These are phyloP conservation scores for Neurospora sp. DNA, from an alignment of 495 filamentous ascomycete genomes.

Conservation along the genomic window DNA sequence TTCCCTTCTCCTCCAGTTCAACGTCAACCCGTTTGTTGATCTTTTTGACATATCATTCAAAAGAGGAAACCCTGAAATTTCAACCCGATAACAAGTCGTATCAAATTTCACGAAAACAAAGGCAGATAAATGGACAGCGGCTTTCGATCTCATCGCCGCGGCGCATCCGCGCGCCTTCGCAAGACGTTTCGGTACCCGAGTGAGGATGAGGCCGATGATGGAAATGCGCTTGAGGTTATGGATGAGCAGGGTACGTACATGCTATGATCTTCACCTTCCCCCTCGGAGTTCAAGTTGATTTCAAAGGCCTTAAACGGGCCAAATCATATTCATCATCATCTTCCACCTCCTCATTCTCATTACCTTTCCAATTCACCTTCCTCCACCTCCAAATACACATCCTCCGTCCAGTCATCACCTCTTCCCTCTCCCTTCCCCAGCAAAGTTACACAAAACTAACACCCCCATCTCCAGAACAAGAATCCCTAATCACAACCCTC, in stretches of 20 bases:
- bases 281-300: too few relatives aligned
- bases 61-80: too few relatives aligned
- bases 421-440: not conserved
- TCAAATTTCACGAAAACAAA: too few relatives aligned
- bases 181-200: constrained; percentile 54
- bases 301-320: too few relatives aligned
- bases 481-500: constrained; percentile 52
- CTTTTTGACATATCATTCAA: not conserved
- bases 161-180: constrained; percentile 38
- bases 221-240: constrained; percentile 36
- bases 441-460: too few relatives aligned
- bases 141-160: not conserved
- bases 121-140: not conserved
- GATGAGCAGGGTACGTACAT: constrained; percentile 49
- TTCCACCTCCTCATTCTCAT: too few relatives aligned
- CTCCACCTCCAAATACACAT: too few relatives aligned
- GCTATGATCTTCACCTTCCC: too few relatives aligned
- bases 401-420: too few relatives aligned
- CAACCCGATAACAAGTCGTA: too few relatives aligned
- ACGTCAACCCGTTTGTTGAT: not conserved
- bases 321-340: too few relatives aligned
- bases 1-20: not conserved
- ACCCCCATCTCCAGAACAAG: constrained; percentile 54
- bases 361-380: too few relatives aligned
- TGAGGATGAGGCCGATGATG: constrained; percentile 30